Percentiles rank a stretch among this genome's conserved stretches.
phyloP scores from a whole-genome alignment of 495 filamentous ascomycete species.

The Cercophora scortea region DNA sequence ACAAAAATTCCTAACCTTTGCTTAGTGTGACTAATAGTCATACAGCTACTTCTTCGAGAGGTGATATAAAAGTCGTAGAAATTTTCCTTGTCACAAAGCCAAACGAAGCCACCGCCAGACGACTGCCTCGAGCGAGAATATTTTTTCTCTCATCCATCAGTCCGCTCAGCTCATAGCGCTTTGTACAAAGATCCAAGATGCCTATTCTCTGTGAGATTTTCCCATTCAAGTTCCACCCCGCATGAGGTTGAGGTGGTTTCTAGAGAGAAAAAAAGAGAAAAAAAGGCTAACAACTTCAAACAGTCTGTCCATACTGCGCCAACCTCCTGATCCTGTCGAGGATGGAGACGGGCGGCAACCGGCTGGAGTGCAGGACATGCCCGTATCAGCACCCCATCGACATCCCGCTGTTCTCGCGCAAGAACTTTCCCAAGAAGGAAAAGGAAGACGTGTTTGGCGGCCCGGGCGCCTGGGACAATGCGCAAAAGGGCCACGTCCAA shows the following conservation, averaged over 20 bases:
- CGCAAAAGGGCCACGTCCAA: constrained; percentile 67
- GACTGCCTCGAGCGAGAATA: background rate
- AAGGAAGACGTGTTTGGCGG: constrained; percentile 90
- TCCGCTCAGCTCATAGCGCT: background rate
- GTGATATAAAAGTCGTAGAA: too few relatives aligned
- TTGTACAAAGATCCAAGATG: constrained; percentile 36
- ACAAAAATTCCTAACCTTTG: too few relatives aligned
- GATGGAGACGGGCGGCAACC: constrained; percentile 41
- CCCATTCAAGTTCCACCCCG: background rate
- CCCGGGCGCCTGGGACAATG: constrained; percentile 79
- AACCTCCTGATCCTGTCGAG: constrained; percentile 69
- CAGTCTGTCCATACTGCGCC: constrained; percentile 88
- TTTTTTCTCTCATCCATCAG: background rate
- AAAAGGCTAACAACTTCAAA: constrained; percentile 3
- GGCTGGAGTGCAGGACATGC: constrained; percentile 89
- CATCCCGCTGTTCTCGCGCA: constrained; percentile 67
- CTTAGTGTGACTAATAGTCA: too few relatives aligned
- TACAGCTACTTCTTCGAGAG: too few relatives aligned
- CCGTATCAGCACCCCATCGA: constrained; percentile 78
- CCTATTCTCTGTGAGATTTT: constrained; percentile 52
- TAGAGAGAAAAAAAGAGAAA: too few relatives aligned
- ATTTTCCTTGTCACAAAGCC: too few relatives aligned
- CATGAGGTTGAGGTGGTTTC: background rate
- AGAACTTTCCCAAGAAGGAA: constrained; percentile 68
- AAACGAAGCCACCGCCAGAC: too few relatives aligned